phyloP scores from a whole-genome alignment of 2,329 filamentous ascomycete species.

The Aphanoascus verrucosus region DNA sequence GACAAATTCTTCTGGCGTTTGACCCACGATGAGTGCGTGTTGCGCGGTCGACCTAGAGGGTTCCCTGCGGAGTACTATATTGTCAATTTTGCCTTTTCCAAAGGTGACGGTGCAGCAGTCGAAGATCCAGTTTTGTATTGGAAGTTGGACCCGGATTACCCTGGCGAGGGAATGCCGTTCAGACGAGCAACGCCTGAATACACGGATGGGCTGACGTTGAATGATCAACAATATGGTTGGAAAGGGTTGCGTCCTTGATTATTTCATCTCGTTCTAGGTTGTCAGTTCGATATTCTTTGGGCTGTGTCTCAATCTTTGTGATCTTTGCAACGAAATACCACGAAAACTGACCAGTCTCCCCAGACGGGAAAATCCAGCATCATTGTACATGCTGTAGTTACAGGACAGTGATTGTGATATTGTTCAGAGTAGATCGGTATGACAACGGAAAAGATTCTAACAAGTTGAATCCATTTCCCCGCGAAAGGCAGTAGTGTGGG shows the following conservation, averaged over 20 bases:
- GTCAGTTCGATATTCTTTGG: too few relatives aligned
- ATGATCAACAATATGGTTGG: background rate
- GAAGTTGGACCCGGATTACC: background rate
- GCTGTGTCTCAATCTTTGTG: too few relatives aligned
- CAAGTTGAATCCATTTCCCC: constrained; percentile 6
- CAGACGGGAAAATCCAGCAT: too few relatives aligned
- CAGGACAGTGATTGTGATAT: too few relatives aligned
- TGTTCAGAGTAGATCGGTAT: too few relatives aligned
- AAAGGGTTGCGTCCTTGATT: background rate
- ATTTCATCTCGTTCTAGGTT: too few relatives aligned
- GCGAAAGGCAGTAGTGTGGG: background rate
- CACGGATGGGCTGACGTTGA: too few relatives aligned
- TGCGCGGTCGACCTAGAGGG: background rate
- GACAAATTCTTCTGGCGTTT: constrained; percentile 5
- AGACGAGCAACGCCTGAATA: too few relatives aligned
- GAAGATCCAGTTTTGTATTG: background rate
- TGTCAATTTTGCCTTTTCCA: background rate
- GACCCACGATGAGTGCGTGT: background rate
- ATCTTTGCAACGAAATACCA: too few relatives aligned
- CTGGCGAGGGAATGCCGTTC: background rate
- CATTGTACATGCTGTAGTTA: too few relatives aligned
- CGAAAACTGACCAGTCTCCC: too few relatives aligned
- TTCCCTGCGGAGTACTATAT: background rate
- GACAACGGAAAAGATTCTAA: too few relatives aligned
- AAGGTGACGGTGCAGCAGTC: background rate